Base-by-base conservation (phyloP, 2,329 filamentous ascomycete genomes). In the Fusarium sp. region DNA sequence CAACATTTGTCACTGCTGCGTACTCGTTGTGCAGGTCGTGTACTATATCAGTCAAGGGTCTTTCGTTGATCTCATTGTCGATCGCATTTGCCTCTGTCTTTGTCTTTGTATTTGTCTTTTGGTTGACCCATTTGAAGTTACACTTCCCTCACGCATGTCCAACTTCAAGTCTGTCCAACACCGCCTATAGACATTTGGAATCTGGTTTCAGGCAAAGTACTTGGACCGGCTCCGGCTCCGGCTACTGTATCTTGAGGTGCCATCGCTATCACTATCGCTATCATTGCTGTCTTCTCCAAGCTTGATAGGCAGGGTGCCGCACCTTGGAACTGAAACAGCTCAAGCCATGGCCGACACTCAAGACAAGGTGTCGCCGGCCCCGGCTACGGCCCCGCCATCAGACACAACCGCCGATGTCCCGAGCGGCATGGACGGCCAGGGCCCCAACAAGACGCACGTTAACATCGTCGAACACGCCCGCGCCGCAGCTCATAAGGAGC, bases 381-480 rank as follows among this genome's bases (percentile, higher is more conserved):
- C 67, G 32, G 53, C 54, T 7, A 7, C 50, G 46, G 68, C 55
- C 68, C 68, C 68, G 68, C 68, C 68, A 32, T 34, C 54, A 65
- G 48, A 72, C 50, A 45, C 41, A 21, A 58, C 59, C 37, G 59
- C 70, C 51, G 68, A 71, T 34, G 61, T 56, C 37, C 70, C 73
- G 54, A 51, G 56, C 48, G 48, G 47, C n/a, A 30, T 32, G 16
- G 61, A 55, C 56, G 49, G 28, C n/a, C 21, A 50, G 18, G 40
- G 57, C 30, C 57, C 69, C 14, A 63, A 43, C 57, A 71, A 71
- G 65, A 59, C 65, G 16, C 65, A 71, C 37, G 46, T 64, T 48
- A 59, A 32, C 34, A 71, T 72, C n/a, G 59, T 72, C 48, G 66
- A 72, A 18, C 66, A 72, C 68, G 70, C 70, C 37, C 70, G 70